These are phyloP conservation scores for Ceratocystis alfenasii DNA, from an alignment of 2,329 filamentous ascomycete species.

Conservation along the genomic window DNA sequence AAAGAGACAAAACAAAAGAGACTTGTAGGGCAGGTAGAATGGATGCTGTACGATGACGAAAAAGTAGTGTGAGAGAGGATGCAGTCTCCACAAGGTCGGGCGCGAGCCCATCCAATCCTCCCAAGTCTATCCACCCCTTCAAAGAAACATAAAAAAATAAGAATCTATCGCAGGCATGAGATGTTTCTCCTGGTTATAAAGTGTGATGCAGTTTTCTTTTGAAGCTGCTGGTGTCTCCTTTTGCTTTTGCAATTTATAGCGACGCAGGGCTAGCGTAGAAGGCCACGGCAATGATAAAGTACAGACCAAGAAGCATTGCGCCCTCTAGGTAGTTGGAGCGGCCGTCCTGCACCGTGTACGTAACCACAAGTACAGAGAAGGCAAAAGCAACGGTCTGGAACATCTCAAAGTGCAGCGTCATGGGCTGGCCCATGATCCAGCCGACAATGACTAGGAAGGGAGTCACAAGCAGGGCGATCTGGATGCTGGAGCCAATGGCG, in stretches of 20 bases:
- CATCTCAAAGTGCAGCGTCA: slow-evolving; percentile 73
- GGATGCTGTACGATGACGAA: too few relatives aligned
- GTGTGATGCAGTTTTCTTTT: not conserved
- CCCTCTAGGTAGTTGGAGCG: slow-evolving; percentile 78
- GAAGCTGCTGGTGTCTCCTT: not conserved
- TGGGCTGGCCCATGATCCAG: slow-evolving; percentile 60
- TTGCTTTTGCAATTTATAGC: slow-evolving; percentile 22
- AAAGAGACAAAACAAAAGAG: not conserved
- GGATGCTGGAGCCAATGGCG: slow-evolving; percentile 69
- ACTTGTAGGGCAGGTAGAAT: not conserved
- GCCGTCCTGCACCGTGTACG: slow-evolving; percentile 66
- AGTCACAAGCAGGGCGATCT: slow-evolving; percentile 71
- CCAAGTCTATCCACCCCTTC: not conserved
- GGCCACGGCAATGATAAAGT: slow-evolving; percentile 48
- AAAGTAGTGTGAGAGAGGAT: too few relatives aligned
- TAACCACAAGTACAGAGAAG: slow-evolving; percentile 62
- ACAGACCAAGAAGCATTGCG: slow-evolving; percentile 49
- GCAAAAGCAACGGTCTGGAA: slow-evolving; percentile 80
- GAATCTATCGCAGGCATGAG: not conserved
- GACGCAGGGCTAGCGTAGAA: slow-evolving; percentile 43
- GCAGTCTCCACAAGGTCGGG: too few relatives aligned
- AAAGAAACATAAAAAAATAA: not conserved
- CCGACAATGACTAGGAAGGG: slow-evolving; percentile 69
- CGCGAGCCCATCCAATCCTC: too few relatives aligned
- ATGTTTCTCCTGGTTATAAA: not conserved